Evolutionary conservation across 176 grass and related monocot genomes (phyloP), one percentile per base, ranked within the genome.

Genomic region (Phoenix dactylifera): DNA sequence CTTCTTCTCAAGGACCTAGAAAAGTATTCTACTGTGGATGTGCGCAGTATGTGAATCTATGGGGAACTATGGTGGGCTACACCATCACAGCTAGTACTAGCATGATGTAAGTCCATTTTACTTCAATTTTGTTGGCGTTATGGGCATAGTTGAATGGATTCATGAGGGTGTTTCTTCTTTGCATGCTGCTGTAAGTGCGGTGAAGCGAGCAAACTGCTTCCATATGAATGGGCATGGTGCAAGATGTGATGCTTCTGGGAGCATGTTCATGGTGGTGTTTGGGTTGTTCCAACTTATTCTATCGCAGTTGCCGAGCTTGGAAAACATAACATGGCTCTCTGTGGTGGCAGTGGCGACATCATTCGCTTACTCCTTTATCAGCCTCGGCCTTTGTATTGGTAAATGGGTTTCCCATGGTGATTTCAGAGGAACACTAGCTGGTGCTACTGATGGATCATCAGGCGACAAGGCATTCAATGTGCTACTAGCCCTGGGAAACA

Each of bases 401-500:
- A 98, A 98, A 29, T 89, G 87, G 88, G 79, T 26, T 0, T 76
- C 88, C 6, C 88, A 98, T 32, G 83, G 84, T 22, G 79, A 65
- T 1, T 9, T 81, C n/a, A 78, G 88, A 22, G 93, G 88, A 58
- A 86, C 87, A 12, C 63, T 98, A 1, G 62, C 61, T 3, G 93
- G 93, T 17, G 76, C 93, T 59, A 20, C 9, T 72, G 3, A 54
- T 2, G 73, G 49, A 18, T 20, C 57, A 1, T 71, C 91, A 0
- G 52, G 62, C 1, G 78, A 85, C 0, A 97, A 85, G 78, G 56
- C 72, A 2, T 97, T 92, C 68, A 88, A 97, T 64, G 84, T 97
- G 48, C 93, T 97, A 22, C 75, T 97, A 2, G 84, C 93, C 4
- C 69, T 97, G 0, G 93, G 93, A 15, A 97, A 97, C 70, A 85